phyloP scores from a whole-genome alignment of 78 protist species.

The Tieghemostelium lacteum region DNA sequence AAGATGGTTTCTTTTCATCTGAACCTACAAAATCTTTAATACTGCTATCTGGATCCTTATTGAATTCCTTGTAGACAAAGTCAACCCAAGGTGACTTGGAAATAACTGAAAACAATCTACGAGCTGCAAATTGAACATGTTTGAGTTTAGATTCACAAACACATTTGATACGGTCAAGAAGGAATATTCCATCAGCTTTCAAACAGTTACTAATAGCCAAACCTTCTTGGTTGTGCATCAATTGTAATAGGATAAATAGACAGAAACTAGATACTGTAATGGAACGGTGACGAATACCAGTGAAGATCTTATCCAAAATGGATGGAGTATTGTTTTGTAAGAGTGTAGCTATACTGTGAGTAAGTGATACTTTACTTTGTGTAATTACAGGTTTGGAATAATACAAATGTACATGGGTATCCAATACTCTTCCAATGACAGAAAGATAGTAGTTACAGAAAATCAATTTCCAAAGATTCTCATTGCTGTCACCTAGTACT shows the following conservation, averaged over 20 bases:
- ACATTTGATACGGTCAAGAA: conserved; percentile 50
- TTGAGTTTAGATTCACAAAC: conserved; percentile 43
- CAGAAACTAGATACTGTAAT: conserved; percentile 28
- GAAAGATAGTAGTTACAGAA: conserved; percentile 40
- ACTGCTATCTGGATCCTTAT: conserved; percentile 12
- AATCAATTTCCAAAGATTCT: conserved; percentile 9
- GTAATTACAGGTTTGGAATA: conserved; percentile 28
- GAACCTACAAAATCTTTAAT: conserved; percentile 47
- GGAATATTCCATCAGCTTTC: conserved; percentile 6
- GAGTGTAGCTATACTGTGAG: conserved; percentile 50
- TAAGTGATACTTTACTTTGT: conserved; percentile 42
- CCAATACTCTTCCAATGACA: conserved; percentile 61
- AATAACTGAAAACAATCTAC: conserved; percentile 36
- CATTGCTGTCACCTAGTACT: conserved; percentile 33
- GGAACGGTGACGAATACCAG: conserved; percentile 61
- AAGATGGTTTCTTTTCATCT: conserved; percentile 35
- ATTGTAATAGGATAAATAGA: conserved; percentile 36
- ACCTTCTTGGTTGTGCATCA: conserved; percentile 66
- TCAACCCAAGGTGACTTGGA: conserved; percentile 53
- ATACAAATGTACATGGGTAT: conserved; percentile 70
- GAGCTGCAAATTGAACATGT: conserved; percentile 62
- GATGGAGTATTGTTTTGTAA: conserved; percentile 61
- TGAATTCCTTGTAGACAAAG: conserved; percentile 51
- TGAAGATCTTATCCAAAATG: conserved; percentile 54
- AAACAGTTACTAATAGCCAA: conserved; percentile 43